Evolutionary conservation across 1,284 basidiomycete genomes (phyloP).

Genomic region (Ustanciosporium gigantosporum): DNA sequence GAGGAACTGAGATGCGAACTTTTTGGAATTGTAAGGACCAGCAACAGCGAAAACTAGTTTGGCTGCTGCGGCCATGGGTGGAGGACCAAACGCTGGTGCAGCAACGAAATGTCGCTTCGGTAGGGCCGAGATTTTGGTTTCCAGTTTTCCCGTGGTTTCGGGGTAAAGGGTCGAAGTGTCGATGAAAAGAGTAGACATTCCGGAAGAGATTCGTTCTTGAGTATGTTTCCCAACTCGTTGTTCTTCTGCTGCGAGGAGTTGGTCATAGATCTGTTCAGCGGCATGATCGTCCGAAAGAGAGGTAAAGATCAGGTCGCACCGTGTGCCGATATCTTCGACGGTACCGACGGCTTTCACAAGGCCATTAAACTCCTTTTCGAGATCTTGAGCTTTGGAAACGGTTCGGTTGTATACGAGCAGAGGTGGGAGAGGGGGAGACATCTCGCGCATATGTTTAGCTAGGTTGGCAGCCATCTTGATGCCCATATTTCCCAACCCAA

Average conservation of each 20-base stretch:
- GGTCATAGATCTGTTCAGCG: constrained; percentile 71
- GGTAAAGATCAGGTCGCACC: constrained; percentile 80
- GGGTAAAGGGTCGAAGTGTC: constrained; percentile 50
- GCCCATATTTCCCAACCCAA: constrained; percentile 67
- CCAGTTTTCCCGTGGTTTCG: constrained; percentile 66
- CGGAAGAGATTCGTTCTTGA: constrained; percentile 41
- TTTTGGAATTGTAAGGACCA: constrained; percentile 82
- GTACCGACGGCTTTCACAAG: constrained; percentile 67
- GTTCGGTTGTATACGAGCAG: constrained; percentile 71
- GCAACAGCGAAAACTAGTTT: constrained; percentile 77
- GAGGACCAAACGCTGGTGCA: constrained; percentile 73
- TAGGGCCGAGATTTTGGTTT: constrained; percentile 70
- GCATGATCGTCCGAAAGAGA: constrained; percentile 75
- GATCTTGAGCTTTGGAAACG: constrained; percentile 67
- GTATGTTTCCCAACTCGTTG: constrained; percentile 59
- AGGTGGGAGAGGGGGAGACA: constrained; percentile 35
- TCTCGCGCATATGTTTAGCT: constrained; percentile 64
- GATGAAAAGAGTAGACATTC: constrained; percentile 23
- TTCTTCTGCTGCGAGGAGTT: constrained; percentile 66
- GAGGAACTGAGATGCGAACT: constrained; percentile 72
- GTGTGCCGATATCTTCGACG: constrained; percentile 67
- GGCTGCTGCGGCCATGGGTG: constrained; percentile 69
- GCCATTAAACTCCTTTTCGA: constrained; percentile 66
- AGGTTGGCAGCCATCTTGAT: constrained; percentile 75
- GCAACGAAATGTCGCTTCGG: constrained; percentile 73